Evolutionary conservation across 129 eudicot species (phyloP).

Genomic region (Arctium minus): DNA sequence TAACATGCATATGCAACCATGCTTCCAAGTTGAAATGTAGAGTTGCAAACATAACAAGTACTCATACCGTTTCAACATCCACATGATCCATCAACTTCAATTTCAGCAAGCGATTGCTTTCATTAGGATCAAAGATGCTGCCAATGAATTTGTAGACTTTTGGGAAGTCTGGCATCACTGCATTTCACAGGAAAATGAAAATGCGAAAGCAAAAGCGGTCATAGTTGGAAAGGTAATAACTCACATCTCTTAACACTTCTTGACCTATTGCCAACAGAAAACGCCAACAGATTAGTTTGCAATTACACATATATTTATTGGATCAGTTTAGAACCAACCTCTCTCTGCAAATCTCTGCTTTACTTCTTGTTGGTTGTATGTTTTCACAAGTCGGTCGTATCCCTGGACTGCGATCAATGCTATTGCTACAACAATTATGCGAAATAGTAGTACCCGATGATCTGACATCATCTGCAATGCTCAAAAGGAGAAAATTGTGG

Average conservation of each 20-base stretch:
- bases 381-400: constrained; percentile 41
- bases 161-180: no score
- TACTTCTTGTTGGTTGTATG: constrained; percentile 39
- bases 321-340: constrained; percentile 32
- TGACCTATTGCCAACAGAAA: neutral
- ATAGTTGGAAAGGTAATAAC: neutral
- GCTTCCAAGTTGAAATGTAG: neutral
- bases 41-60: neutral
- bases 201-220: neutral
- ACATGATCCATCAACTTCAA: constrained; percentile 85
- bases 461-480: constrained; percentile 52
- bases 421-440: constrained; percentile 49
- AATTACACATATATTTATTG: neutral
- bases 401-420: constrained; percentile 60
- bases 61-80: constrained; percentile 82
- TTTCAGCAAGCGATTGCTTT: constrained; percentile 61
- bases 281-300: neutral
- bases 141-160: no score
- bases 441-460: constrained; percentile 20
- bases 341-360: constrained; percentile 33
- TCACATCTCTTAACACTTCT: neutral
- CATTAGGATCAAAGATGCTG: constrained; percentile 81
- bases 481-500: neutral
- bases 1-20: neutral
- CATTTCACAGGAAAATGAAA: neutral